A percentile compares a stretch with the other conserved stretches of the same genome.
phyloP scores from a whole-genome alignment of 140 eudicot species.

The Flaveria floridana region DNA sequence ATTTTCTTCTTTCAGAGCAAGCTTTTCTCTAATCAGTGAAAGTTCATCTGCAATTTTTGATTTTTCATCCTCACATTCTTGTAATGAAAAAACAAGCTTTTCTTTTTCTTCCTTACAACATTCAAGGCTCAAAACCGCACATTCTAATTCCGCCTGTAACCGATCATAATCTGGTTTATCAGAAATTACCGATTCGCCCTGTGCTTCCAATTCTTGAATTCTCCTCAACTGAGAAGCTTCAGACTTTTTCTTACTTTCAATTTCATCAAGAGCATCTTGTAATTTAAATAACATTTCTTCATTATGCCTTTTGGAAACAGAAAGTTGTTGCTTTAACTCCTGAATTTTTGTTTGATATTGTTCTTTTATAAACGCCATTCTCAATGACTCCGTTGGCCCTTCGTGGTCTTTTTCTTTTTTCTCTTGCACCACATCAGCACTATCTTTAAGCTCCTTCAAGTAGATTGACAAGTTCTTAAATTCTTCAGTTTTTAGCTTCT shows the following conservation, averaged over 20 bases:
- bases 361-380: slow-evolving; percentile 86
- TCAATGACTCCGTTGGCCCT: slow-evolving; percentile 67
- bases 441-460: slow-evolving; percentile 68
- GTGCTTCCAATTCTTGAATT: slow-evolving; percentile 75
- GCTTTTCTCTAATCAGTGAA: slow-evolving; percentile 38
- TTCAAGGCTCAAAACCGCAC: slow-evolving; percentile 78
- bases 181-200: slow-evolving; percentile 42
- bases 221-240: slow-evolving; percentile 62
- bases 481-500: slow-evolving; percentile 77
- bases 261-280: slow-evolving; percentile 83
- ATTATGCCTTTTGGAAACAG: slow-evolving; percentile 71
- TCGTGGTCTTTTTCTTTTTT: slow-evolving; percentile 73
- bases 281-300: slow-evolving; percentile 88
- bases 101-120: slow-evolving; percentile 97
- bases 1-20: slow-evolving; percentile 28
- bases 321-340: slow-evolving; percentile 75
- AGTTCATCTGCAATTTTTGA: slow-evolving; percentile 43
- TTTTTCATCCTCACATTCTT: slow-evolving; percentile 57
- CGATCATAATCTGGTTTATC: slow-evolving; percentile 37
- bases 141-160: slow-evolving; percentile 71
- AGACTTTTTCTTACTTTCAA: slow-evolving; percentile 63
- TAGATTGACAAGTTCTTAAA: slow-evolving; percentile 66
- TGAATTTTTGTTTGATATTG: slow-evolving; percentile 76
- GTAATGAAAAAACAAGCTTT: slow-evolving; percentile 56
- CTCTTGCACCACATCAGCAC: slow-evolving; percentile 39